A percentile compares a stretch with the other conserved stretches of the same genome.
Evolutionary conservation across 352 stramenopile species (phyloP).

Genomic region (Phytophthora foliorum): DNA sequence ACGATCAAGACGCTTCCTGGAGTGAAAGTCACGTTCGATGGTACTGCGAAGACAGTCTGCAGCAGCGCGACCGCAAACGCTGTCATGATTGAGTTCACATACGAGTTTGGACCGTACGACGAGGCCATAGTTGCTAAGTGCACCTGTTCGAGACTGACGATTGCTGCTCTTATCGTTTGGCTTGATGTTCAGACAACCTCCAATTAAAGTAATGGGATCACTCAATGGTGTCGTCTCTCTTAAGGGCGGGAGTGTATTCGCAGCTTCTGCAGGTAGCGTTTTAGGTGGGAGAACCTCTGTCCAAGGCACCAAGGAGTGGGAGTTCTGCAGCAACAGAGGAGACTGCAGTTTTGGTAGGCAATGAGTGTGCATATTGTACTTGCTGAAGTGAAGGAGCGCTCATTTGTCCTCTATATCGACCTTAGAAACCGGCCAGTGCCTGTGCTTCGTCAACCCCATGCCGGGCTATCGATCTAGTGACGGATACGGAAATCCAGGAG

Average conservation of each 20-base stretch:
- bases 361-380: not conserved
- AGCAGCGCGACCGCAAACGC: conserved; percentile 51
- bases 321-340: conserved; percentile 90
- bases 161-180: not conserved
- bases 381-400: not conserved
- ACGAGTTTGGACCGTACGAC: conserved; percentile 68
- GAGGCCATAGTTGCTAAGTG: not conserved
- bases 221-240: conserved; percentile 48
- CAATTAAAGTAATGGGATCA: conserved; percentile 64
- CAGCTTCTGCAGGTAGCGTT: conserved; percentile 46
- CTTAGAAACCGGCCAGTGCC: conserved; percentile 58
- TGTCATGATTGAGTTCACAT: conserved; percentile 72
- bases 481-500: conserved; percentile 87
- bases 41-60: conserved; percentile 47
- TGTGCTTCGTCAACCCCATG: conserved; percentile 75
- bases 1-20: conserved; percentile 39
- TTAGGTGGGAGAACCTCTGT: conserved; percentile 61
- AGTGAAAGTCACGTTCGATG: conserved; percentile 65
- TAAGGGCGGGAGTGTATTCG: conserved; percentile 61
- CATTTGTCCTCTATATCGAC: not conserved
- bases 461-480: conserved; percentile 85
- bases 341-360: conserved; percentile 75
- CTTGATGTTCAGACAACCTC: conserved; percentile 49
- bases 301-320: conserved; percentile 91
- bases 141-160: conserved; percentile 12